Percentiles rank a stretch among this genome's conserved stretches.
phyloP scores from a whole-genome alignment of 148 eudicot genomes.

The Rhododendron henanense region DNA sequence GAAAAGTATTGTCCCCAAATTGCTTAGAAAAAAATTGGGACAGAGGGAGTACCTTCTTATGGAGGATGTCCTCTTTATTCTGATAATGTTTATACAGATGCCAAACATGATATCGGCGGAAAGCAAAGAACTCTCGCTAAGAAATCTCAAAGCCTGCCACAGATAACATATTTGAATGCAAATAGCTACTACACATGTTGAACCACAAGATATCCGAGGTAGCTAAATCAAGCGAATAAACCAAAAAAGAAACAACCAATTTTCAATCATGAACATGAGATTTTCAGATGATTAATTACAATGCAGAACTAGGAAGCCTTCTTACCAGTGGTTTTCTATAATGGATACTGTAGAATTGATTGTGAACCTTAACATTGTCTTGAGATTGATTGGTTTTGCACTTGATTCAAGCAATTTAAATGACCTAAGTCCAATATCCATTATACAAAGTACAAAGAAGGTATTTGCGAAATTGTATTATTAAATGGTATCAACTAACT shows the following conservation, averaged over 20 bases:
- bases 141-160: slow-evolving; percentile 46
- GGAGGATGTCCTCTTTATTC: slow-evolving; percentile 32
- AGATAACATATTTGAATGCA: not conserved
- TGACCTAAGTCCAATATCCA: not conserved
- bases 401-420: not conserved
- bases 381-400: not conserved
- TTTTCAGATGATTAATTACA: not conserved
- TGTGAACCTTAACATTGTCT: not conserved
- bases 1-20: not conserved
- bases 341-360: not conserved
- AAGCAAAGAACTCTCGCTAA: slow-evolving; percentile 32
- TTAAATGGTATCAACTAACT: not conserved
- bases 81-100: slow-evolving; percentile 33
- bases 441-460: not conserved
- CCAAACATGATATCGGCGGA: slow-evolving; percentile 51
- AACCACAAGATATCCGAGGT: not conserved
- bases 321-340: not conserved
- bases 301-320: not conserved
- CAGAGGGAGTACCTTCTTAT: slow-evolving; percentile 37
- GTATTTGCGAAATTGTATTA: not conserved
- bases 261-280: not conserved
- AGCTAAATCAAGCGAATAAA: not conserved
- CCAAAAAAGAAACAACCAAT: slow-evolving; percentile 10
- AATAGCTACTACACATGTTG: not conserved
- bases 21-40: not conserved